Evolutionary conservation across 2,329 filamentous ascomycete species (phyloP), one percentile per base, ranked within the genome.

Genomic region (Botrytis byssoidea): DNA sequence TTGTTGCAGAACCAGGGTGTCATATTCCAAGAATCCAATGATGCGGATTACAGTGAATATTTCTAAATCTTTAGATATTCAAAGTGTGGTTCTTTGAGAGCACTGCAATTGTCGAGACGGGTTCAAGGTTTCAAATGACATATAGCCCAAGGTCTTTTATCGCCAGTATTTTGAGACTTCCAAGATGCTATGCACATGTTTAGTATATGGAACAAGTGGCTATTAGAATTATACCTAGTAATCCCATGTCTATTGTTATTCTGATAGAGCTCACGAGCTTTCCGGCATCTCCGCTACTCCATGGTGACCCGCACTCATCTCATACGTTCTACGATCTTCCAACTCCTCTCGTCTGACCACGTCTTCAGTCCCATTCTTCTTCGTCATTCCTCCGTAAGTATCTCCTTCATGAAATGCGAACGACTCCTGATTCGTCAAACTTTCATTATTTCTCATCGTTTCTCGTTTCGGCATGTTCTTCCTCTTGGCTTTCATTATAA

Each of bases 231-330:
- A 29, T n/a, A 55, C 48, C 25, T n/a, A n/a, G 25, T 10, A 14
- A 67, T 22, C 25, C 18, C 51, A 42, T 18, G 35, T 55, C 16
- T 55, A 51, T 22, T n/a, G 20, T 40, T 55, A 18, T 68, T 2
- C 22, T 20, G 10, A 14, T n/a, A 32, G 55, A 57, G 48, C 66
- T 68, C 35, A 68, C 37, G 35, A 42, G 29, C 25, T 68, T n/a
- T 16, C 25, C 18, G 66, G 66, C 37, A 68, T 57, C 37, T 68
- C 66, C 18, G 37, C 48, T 37, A 68, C n/a, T 18, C n/a, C 46
- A 68, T 42, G 66, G 55, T 29, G 18, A 35, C 44, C 66, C 22
- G 25, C 35, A 68, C 66, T 57, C 66, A 68, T 68, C 40, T 68
- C 66, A 57, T 68, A 68, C 29, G 48, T 57, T 32, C 66, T 57